Evolutionary conservation across 1,284 basidiomycete species (phyloP), one percentile per base, ranked within the genome.

Genomic region (Ustilago loliicola): DNA sequence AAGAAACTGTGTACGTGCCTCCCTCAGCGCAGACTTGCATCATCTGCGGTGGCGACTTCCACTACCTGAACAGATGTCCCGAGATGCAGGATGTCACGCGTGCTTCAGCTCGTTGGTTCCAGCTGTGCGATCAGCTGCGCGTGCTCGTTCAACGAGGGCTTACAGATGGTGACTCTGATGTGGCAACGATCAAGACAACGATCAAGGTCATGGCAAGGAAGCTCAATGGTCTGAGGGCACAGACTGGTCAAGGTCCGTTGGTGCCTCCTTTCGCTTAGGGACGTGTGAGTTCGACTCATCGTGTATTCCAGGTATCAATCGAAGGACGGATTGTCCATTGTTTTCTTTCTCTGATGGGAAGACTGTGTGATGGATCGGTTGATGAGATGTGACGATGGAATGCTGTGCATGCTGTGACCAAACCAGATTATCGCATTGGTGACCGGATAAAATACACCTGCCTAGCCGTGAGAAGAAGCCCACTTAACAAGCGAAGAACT

Each of bases 11-110:
- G 2, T 64, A 48, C n/a, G 40, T 42, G 27, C 34, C 50, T 8
- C 36, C 58, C 42, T 50, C 61, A 21, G 67, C 47, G 19, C 70
- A 78, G 51, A 65, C 59, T 8, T 78, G 75, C 65, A 62, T 72
- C 55, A 73, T 78, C 47, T 74, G 75, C 66, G 61, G 61, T n/a
- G 71, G 71, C 15, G 38, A 52, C 1, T 78, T 78, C 54, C 75
- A 78, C 55, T 78, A 59, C 47, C 45, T 74, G 34, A 78, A 78
- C 40, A 34, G 63, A 3, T 78, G 75, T 45, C 64, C 75, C 2
- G 52, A 53, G 50, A 78, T 78, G 75, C 38, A 63, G 48, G 71
- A 78, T 34, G 52, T 61, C 10, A 64, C 55, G 13, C 17, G 55
- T 1, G 75, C 75, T 4, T 63, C 61, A 13, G 54, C 61, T 6